Base-by-base conservation (phyloP, 1,139 yeast genomes). In the Saccharomyces hybrid region DNA sequence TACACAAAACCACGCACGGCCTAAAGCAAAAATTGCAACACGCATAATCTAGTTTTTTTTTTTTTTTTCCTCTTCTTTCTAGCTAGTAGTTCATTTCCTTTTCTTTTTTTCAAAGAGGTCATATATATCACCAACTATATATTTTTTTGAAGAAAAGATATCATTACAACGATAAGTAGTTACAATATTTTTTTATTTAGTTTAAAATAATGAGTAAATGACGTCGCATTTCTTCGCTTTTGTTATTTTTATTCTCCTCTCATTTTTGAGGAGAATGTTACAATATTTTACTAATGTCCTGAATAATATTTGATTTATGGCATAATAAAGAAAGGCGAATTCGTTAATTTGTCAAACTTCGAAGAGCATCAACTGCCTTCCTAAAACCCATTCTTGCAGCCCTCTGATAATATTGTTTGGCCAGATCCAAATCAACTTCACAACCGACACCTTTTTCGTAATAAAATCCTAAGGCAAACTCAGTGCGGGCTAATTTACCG, bases 361-460 rank as follows among this genome's bases (percentile, higher is more conserved):
- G 38, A 23, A 27, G 38, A 8, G 41, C 26, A 14, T 69, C 69
- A 25, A 73, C 62, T 1, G 87, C 86, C 65, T 79, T 79, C 20
- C 78, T 76, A 58, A 81, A 84, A 5, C 84, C 83, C 59, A 80
- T 78, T 1, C 79, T 75, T 0, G 87, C 84, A 14, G 90, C 88
- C 54, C 77, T 75, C 56, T 71, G 71, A 65, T 81, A 84, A 75
- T 83, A 84, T 53, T 72, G 69, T 52, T 69, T 68, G 1, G 88
- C 85, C 65, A 77, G 74, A 14, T 72, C 74, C 31, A 69, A 28
- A 61, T 82, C 78, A 44, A 70, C 70, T 11, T 72, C 72, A 52
- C 81, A 79, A 8, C 95, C 95, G 51, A 88, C 77, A 1, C 97
- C 98, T 59, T 79, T 80, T 70, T 88, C 96, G 56, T 82, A 81